Percentiles rank a stretch among this genome's conserved stretches.
Conservation (phyloP, 1,284 basidiomycete species). For the Somion occarium region DNA sequence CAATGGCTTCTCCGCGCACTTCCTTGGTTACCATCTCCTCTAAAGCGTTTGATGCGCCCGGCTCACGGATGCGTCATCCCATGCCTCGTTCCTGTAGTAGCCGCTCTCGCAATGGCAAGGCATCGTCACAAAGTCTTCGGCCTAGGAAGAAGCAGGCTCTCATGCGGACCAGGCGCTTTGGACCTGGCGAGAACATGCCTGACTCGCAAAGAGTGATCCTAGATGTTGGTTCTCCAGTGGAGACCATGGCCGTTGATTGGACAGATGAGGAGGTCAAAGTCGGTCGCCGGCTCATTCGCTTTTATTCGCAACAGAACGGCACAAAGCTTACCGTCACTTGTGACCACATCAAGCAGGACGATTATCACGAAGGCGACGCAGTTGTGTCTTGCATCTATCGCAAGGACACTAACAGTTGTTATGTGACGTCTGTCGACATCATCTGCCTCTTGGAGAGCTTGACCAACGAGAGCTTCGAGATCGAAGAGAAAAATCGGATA, state of each 20-base stretch:
- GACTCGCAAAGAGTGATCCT: conserved; percentile 46
- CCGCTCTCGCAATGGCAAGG: conserved; percentile 13
- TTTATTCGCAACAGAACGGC: conserved; percentile 58
- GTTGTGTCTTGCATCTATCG: conserved; percentile 91
- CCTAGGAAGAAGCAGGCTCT: conserved; percentile 25
- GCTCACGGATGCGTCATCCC: too few species aligned
- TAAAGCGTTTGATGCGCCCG: background rate
- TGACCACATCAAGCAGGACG: conserved; percentile 53
- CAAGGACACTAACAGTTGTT: conserved; percentile 74
- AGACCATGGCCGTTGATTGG: conserved; percentile 51
- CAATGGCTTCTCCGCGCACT: background rate
- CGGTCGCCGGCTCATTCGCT: conserved; percentile 69
- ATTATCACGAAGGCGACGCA: conserved; percentile 50
- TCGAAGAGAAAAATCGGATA: conserved; percentile 97
- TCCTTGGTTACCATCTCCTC: background rate
- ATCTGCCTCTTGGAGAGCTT: conserved; percentile 90
- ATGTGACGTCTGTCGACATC: conserved; percentile 92
- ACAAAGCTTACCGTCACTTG: conserved; percentile 61
- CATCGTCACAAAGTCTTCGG: background rate
- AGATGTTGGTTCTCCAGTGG: conserved; percentile 51
- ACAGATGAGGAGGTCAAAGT: conserved; percentile 48
- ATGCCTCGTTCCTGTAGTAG: conserved; percentile 13
- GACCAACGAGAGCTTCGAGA: conserved; percentile 79
- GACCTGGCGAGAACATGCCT: conserved; percentile 29
- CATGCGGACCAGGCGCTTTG: conserved; percentile 32